Percentiles rank a stretch among this genome's conserved stretches.
These are phyloP conservation scores for Trametopsis cervina DNA, from an alignment of 768 basidiomycete species.

Conservation along the genomic window DNA sequence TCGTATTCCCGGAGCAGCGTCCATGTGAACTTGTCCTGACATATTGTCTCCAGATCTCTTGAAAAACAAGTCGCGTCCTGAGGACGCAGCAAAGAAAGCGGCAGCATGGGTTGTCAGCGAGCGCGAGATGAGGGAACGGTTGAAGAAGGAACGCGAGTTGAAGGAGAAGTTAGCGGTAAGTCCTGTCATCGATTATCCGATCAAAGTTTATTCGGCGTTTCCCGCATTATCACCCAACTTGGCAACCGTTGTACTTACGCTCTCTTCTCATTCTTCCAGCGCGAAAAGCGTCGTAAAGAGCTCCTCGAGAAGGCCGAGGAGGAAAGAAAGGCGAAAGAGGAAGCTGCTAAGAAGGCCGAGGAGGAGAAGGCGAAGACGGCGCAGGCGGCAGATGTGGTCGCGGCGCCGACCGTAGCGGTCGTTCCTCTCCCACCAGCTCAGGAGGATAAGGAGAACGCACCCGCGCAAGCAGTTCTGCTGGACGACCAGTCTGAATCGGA, in stretches of 20 bases:
- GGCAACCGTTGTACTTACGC: constrained; percentile 1
- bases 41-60: constrained; percentile 49
- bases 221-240: constrained; percentile 3
- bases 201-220: constrained; percentile 8
- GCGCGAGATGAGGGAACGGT: constrained; percentile 65
- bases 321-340: constrained; percentile 21
- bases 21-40: constrained; percentile 12
- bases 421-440: neutral
- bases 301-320: constrained; percentile 16
- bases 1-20: constrained; percentile 9
- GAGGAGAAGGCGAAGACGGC: constrained; percentile 28
- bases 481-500: constrained; percentile 1
- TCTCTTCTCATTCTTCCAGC: constrained; percentile 11
- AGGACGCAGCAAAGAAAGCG: constrained; percentile 62
- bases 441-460: constrained; percentile 7
- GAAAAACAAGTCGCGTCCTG: constrained; percentile 79
- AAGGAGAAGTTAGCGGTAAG: constrained; percentile 61
- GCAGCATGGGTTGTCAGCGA: constrained; percentile 69
- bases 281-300: constrained; percentile 16
- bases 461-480: neutral
- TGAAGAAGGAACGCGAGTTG: constrained; percentile 61
- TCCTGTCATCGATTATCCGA: constrained; percentile 26
- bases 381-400: neutral
- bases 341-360: constrained; percentile 38
- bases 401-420: neutral